Conservation (phyloP, 495 filamentous ascomycete species). For the Cercophora samala region DNA sequence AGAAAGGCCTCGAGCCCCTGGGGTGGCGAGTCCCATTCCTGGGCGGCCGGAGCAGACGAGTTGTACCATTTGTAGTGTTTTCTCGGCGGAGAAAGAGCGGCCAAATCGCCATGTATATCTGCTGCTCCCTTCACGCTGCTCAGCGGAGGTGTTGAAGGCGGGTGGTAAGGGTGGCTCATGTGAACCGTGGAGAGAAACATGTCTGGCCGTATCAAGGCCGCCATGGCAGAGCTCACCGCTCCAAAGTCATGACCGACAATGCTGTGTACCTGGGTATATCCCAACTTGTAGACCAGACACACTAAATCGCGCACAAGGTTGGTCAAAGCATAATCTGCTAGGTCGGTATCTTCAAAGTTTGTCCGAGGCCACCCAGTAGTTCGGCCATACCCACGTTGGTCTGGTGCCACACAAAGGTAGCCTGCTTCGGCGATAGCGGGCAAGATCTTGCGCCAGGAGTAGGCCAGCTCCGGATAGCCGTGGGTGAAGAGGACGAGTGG, state of each 20-base stretch:
- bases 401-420: constrained; percentile 62
- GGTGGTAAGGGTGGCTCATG: constrained; percentile 45
- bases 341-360: constrained; percentile 50
- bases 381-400: constrained; percentile 67
- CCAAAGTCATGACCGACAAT: constrained; percentile 69
- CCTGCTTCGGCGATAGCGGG: constrained; percentile 52
- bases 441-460: constrained; percentile 65
- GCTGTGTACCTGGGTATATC: constrained; percentile 55
- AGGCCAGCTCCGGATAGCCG: constrained; percentile 66
- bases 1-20: constrained; percentile 57
- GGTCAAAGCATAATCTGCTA: constrained; percentile 56
- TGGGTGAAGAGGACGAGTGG: constrained; percentile 63
- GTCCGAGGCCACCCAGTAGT: constrained; percentile 59
- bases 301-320: constrained; percentile 61
- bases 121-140: not conserved
- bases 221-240: constrained; percentile 55
- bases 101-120: constrained; percentile 57
- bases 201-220: constrained; percentile 61
- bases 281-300: constrained; percentile 57
- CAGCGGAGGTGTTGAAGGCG: constrained; percentile 6
- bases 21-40: constrained; percentile 54
- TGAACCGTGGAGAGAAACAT: constrained; percentile 55
- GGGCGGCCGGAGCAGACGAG: constrained; percentile 52
- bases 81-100: constrained; percentile 46
- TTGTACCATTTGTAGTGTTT: constrained; percentile 75